These are phyloP conservation scores for Monilinia aucupariae DNA, from an alignment of 2,329 filamentous ascomycete genomes.

Conservation along the genomic window DNA sequence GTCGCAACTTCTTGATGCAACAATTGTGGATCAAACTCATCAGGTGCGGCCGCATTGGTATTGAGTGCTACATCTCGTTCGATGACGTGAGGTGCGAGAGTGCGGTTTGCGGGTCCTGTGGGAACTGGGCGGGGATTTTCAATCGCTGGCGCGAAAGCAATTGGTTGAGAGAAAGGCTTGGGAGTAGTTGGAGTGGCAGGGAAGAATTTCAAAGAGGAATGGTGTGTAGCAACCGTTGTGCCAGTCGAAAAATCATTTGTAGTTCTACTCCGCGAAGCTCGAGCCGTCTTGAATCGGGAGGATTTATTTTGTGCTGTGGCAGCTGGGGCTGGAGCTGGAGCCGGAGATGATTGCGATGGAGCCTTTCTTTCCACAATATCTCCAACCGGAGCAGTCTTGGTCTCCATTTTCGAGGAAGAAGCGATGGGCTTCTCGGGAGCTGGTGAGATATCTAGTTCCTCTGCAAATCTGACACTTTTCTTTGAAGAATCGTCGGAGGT, in stretches of 20 bases:
- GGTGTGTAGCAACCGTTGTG: conserved; percentile 7
- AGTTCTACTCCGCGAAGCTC: conserved; percentile 26
- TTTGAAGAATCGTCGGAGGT: conserved; percentile 27
- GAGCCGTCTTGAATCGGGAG: conserved; percentile 42
- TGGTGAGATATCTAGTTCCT: conserved; percentile 64
- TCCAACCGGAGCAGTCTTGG: conserved; percentile 39
- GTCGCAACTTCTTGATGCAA: conserved; percentile 72
- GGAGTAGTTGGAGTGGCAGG: conserved; percentile 26
- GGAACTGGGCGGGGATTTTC: conserved; percentile 26
- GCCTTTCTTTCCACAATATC: conserved; percentile 41
- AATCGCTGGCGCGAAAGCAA: conserved; percentile 25
- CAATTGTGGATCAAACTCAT: conserved; percentile 67
- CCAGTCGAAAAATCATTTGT: conserved; percentile 19
- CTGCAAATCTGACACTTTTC: conserved; percentile 79
- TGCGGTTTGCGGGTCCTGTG: conserved; percentile 40
- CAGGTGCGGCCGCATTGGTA: conserved; percentile 42
- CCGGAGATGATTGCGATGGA: conserved; percentile 23
- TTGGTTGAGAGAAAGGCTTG: conserved; percentile 29
- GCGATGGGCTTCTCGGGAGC: conserved; percentile 33
- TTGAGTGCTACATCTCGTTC: conserved; percentile 44
- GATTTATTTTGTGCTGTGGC: conserved; percentile 34
- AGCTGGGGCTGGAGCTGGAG: conserved; percentile 15
- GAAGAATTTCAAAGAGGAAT: conserved; percentile 22
- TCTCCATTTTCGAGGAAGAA: conserved; percentile 17
- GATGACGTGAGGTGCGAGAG: conserved; percentile 55